Percentiles rank a stretch among this genome's conserved stretches.
These are phyloP conservation scores for Erythrophleum ivorense DNA, from an alignment of 331 rosid species.

Conservation along the genomic window DNA sequence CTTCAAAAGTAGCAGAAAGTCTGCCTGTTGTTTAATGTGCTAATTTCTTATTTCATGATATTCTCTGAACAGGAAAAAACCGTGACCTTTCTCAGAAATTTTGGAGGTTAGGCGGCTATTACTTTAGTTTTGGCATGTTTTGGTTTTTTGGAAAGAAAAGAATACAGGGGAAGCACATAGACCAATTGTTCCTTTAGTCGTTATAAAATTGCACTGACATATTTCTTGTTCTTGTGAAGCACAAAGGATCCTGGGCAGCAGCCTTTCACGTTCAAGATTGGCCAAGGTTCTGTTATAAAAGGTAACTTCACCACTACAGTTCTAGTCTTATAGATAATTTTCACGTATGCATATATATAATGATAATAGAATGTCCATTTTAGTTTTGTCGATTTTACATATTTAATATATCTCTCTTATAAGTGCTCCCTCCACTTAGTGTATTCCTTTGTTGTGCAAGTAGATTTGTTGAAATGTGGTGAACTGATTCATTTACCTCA, in stretches of 20 bases:
- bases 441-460: background rate
- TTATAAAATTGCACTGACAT: background rate
- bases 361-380: background rate
- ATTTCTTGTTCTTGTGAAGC: slow-evolving; percentile 49
- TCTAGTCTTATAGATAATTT: background rate
- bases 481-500: slow-evolving; percentile 11
- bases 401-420: background rate
- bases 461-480: background rate
- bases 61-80: slow-evolving; percentile 63
- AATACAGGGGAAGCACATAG: background rate
- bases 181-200: background rate
- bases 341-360: background rate
- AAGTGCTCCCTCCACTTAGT: background rate
- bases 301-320: slow-evolving; percentile 42
- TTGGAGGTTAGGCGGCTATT: slow-evolving; percentile 66
- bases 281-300: slow-evolving; percentile 88
- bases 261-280: slow-evolving; percentile 80
- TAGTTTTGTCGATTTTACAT: background rate
- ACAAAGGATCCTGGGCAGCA: slow-evolving; percentile 92
- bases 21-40: background rate
- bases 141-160: background rate
- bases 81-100: slow-evolving; percentile 80
- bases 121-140: background rate
- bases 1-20: background rate
- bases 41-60: background rate